A percentile compares a stretch with the other conserved stretches of the same genome.
Evolutionary conservation across 805 yeast species (phyloP).

Genomic region (Kazachstania bromeliacearum): DNA sequence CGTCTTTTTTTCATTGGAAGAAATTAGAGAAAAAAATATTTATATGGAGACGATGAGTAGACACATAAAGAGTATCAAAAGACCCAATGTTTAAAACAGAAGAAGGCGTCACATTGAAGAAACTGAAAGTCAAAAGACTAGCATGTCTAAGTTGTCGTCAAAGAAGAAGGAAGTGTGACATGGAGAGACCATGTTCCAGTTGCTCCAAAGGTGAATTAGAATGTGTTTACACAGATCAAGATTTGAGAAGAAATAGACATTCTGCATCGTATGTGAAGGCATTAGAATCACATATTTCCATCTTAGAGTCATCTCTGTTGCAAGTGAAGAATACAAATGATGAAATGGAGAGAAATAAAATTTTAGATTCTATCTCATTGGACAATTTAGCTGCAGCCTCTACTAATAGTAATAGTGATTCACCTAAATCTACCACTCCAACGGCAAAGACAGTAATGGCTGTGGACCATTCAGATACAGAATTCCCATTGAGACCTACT

Average conservation of each 20-base stretch:
- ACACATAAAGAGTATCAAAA: no score
- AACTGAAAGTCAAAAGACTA: background rate
- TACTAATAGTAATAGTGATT: background rate
- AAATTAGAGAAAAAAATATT: no score
- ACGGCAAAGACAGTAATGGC: background rate
- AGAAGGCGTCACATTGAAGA: no score
- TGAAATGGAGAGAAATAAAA: constrained; percentile 6
- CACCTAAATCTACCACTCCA: background rate
- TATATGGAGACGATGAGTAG: no score
- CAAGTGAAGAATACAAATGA: constrained; percentile 7
- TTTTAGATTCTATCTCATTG: constrained; percentile 1
- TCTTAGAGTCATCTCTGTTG: constrained; percentile 12
- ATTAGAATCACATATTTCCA: constrained; percentile 26
- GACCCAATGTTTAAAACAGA: no score
- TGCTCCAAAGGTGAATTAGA: constrained; percentile 36
- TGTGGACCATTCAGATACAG: background rate
- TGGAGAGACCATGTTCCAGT: constrained; percentile 37
- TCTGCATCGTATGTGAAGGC: constrained; percentile 37
- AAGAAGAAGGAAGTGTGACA: constrained; percentile 36
- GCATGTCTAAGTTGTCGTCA: constrained; percentile 21
- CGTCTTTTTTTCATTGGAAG: no score
- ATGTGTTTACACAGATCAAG: constrained; percentile 35
- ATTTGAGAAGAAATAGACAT: constrained; percentile 39
- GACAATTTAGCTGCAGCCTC: background rate
- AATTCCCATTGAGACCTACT: background rate